Evolutionary conservation across 208 protist species (phyloP), one percentile per base, ranked within the genome.

Genomic region (Acanthamoeba sp.): DNA sequence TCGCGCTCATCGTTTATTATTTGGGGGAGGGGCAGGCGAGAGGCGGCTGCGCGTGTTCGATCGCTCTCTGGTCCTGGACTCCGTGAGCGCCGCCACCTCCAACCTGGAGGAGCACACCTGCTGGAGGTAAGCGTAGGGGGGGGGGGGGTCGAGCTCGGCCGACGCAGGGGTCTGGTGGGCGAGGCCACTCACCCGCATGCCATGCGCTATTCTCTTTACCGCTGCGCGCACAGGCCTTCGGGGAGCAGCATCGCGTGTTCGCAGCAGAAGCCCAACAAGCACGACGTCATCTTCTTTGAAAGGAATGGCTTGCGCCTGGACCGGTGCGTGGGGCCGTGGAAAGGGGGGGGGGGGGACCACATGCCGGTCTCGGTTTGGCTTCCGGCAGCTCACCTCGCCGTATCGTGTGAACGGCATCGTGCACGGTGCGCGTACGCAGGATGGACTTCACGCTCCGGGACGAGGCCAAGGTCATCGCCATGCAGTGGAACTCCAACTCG

Each of bases 271-370:
- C 91, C 95, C 32, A 85, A 94, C n/a, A 85, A 92, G 55, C 94
- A 96, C 73, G 93, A 97, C 82, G 93, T 97, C 40, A 57, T 96
- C 38, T 96, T 97, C 36, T 97, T 96, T 73, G 96, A 97, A 76
- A 59, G 96, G 16, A 97, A 97, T 59, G 96, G 96, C 42, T 82
- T 97, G 18, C 93, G 95, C 20, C 96, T 93, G n/a, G 88, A 97
- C 80, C 95, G 95, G n/a, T 95, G 96, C 38, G n/a, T n/a, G n/a
- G n/a, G n/a, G n/a, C n/a, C n/a, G n/a, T n/a, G n/a, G n/a, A n/a
- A n/a, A n/a, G n/a, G n/a, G n/a, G n/a, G n/a, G n/a, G n/a, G n/a
- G n/a, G n/a, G n/a, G n/a, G n/a, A n/a, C n/a, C n/a, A n/a, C n/a
- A 34, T 27, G 7, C 4, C 4, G 4, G 27, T 34, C 38, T 45